Evolutionary conservation across 164 flowering plant species (phyloP).

Genomic region (Kalanchoe fedtschenkoi): DNA sequence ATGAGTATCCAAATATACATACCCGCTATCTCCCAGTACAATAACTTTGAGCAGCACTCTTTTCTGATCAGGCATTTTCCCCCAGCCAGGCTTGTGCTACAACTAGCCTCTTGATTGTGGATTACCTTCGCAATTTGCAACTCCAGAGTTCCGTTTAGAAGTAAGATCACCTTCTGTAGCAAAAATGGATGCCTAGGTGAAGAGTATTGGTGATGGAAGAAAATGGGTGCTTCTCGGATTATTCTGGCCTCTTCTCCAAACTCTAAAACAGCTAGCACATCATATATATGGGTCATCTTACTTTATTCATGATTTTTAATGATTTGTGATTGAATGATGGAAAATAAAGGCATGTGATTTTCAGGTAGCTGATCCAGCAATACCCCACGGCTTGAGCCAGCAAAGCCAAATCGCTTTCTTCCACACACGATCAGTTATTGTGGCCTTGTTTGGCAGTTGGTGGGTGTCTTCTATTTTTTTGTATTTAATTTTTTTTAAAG

Average conservation of each 20-base stretch:
- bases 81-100: background rate
- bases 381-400: slow-evolving; percentile 5
- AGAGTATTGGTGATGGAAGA: too few relatives aligned
- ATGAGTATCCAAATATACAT: background rate
- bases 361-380: slow-evolving; percentile 2
- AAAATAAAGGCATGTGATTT: background rate
- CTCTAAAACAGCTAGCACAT: too few relatives aligned
- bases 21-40: slow-evolving; percentile 46
- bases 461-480: background rate
- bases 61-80: slow-evolving; percentile 13
- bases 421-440: slow-evolving; percentile 1
- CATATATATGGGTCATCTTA: background rate
- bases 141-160: background rate
- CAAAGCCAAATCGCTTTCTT: background rate
- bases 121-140: background rate
- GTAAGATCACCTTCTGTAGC: too few relatives aligned
- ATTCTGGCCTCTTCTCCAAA: too few relatives aligned
- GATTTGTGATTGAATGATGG: slow-evolving; percentile 2
- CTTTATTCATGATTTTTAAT: background rate
- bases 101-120: background rate
- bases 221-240: too few relatives aligned
- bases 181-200: too few relatives aligned
- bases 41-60: slow-evolving; percentile 41
- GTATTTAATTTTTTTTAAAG: background rate
- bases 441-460: slow-evolving; percentile 4